Percentiles rank a stretch among this genome's conserved stretches.
phyloP scores from a whole-genome alignment of 1,284 basidiomycete species.

The Somion occarium region DNA sequence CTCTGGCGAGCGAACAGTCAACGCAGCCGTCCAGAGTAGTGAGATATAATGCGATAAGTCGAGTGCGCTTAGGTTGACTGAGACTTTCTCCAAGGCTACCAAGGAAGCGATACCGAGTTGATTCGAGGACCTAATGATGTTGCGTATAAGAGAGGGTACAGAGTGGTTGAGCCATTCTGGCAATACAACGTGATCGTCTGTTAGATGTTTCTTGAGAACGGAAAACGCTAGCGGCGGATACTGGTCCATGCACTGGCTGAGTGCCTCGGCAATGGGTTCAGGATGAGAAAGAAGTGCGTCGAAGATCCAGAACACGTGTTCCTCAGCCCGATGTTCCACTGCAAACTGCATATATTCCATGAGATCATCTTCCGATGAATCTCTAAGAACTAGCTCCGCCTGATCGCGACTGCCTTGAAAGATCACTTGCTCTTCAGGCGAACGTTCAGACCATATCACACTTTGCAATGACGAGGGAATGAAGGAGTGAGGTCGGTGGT shows the following conservation, averaged over 20 bases:
- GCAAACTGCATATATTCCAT: conserved; percentile 23
- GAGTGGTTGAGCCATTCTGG: conserved; percentile 12
- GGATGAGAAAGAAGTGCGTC: conserved; percentile 28
- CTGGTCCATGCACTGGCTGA: conserved; percentile 40
- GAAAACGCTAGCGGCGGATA: conserved; percentile 50
- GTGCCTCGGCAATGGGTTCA: conserved; percentile 29
- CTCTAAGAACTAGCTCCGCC: conserved; percentile 11
- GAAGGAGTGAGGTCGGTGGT: conserved; percentile 40
- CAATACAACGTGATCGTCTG: conserved; percentile 30
- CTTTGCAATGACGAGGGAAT: conserved; percentile 29
- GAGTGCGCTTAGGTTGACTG: conserved; percentile 35
- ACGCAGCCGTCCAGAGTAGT: conserved; percentile 43
- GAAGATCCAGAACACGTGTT: conserved; percentile 51
- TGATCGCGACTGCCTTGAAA: conserved; percentile 12
- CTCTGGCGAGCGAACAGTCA: conserved; percentile 43
- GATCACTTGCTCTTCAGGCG: conserved; percentile 9
- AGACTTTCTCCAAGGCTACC: conserved; percentile 52
- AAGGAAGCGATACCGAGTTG: conserved; percentile 47
- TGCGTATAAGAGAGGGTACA: conserved; percentile 35
- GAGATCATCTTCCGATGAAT: conserved; percentile 6
- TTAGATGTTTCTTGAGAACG: conserved; percentile 43
- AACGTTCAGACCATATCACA: conserved; percentile 39
- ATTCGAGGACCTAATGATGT: conserved; percentile 50
- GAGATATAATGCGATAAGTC: conserved; percentile 42
- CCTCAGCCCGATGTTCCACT: conserved; percentile 44